Base-by-base conservation (phyloP, 768 basidiomycete species). In the Hydnomerulius pinastri region DNA sequence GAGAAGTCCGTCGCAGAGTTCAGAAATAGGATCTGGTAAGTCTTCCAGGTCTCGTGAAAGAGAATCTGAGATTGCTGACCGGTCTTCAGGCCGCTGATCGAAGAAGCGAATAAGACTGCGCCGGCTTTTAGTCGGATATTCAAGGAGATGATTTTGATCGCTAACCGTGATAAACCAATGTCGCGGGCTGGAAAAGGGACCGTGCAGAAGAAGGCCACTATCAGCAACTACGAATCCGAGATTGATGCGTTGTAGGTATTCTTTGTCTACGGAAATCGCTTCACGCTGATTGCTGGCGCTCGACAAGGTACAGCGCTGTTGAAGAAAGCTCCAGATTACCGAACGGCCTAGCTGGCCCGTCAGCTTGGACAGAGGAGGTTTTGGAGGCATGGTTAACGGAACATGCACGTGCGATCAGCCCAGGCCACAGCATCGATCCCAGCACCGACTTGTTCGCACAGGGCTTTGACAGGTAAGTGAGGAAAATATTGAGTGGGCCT, bases 131-230 rank as follows among this genome's bases (percentile, higher is more conserved):
- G 72, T 47, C 63, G 70, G n/a, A 66, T 77, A 18, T 77, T 73
- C 67, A 76, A 75, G 57, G 73, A 79, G 55, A 77, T 79, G 77
- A 77, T 80, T 38, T 28, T 79, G 9, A 53, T 79, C n/a, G 61
- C 76, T 1, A 55, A 60, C 0, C 55, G 71, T 24, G 64, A 57
- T 0, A 74, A 74, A 51, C 78, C 77, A 0, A 55, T 80, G 6
- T 59, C 65, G 13, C 66, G 73, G 33, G 66, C 76, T 2, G 69
- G 61, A 0, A 67, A 67, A 35, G 66, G 61, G 20, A 63, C 57
- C 3, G 50, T 60, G 12, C 58, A 54, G 29, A 50, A 55, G 23
- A 54, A 65, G 27, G 49, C 37, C 0, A 49, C 51, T 0, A 11
- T 65, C 9, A 55, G 59, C 4, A 49, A 17, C 3, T 67, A 67